Evolutionary conservation across 1,284 basidiomycete species (phyloP), one percentile per base, ranked within the genome.

Genomic region (Lignosus rhinocerotis): DNA sequence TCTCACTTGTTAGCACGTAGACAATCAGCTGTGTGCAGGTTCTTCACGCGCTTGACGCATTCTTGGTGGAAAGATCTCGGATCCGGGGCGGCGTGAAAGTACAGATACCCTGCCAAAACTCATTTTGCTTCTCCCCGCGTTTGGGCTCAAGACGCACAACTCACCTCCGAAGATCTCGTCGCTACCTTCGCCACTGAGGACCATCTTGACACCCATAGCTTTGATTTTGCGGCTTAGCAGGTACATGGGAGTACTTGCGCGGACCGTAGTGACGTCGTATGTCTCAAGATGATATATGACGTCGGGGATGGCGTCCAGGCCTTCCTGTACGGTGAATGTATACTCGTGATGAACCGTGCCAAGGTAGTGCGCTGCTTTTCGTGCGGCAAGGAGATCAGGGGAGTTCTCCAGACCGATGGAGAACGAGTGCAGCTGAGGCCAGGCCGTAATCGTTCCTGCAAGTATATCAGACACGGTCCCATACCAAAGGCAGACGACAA

Each of bases 141-240:
- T 62, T 48, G 61, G 43, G 16, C 38, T 53, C 31, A 46, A 19
- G 9, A 41, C 21, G 21, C 8, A 16, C 6, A 1, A 71, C 76
- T 64, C 69, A 87, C 94, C 96, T 75, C 97, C 97, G 55, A 98
- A 87, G 65, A 99, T 95, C 77, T 99, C 97, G 70, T 99, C 97
- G 59, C 93, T 95, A 33, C 97, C 97, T 76, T 99, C 97, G 36
- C 97, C 97, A 63, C 92, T 94, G 41, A 99, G 83, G 3, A 99
- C 97, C 97, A 99, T 99, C 81, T 99, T 99, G 64, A 99, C 97
- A 64, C 97, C 97, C 92, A 96, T 99, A 2, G 97, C 96, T 79
- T 99, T 99, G 82, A 99, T 97, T 80, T 99, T 99, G 57, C 97
- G 86, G 73, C 92, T 94, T 59, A 99, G 86, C 36, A 99, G 86